A percentile compares a stretch with the other conserved stretches of the same genome.
These are phyloP conservation scores for Dendrobium catenatum DNA, from an alignment of 106 monocot species.

Conservation along the genomic window DNA sequence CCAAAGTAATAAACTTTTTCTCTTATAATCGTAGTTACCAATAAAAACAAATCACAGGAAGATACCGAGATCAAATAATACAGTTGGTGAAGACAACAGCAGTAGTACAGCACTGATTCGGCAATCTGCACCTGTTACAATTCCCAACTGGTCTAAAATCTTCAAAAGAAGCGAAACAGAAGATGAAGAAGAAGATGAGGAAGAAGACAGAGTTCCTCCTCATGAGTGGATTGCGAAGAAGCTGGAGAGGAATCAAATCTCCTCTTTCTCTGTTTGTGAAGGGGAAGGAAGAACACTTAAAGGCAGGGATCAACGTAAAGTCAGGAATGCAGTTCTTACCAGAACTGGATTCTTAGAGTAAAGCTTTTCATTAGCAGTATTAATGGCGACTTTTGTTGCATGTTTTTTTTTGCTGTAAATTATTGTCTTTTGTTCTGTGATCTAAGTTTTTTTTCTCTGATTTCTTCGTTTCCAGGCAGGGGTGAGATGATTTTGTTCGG, in stretches of 20 bases:
- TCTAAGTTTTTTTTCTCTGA: neutral
- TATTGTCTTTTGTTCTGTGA: neutral
- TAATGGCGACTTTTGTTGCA: neutral
- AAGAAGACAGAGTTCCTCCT: conserved; percentile 30
- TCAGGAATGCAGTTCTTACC: conserved; percentile 66
- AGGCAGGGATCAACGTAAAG: conserved; percentile 60
- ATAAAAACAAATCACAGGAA: conserved; percentile 4
- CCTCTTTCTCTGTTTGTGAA: conserved; percentile 68
- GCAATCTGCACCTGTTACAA: conserved; percentile 45
- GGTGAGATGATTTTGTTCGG: conserved; percentile 2
- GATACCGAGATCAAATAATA: conserved; percentile 20
- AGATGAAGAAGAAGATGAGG: conserved; percentile 26
- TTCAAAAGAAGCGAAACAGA: conserved; percentile 5
- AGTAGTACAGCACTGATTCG: neutral
- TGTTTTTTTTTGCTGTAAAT: neutral
- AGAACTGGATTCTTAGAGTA: conserved; percentile 67
- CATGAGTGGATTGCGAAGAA: conserved; percentile 66
- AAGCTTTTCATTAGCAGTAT: neutral
- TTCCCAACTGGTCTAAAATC: conserved; percentile 42
- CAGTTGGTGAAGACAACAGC: neutral
- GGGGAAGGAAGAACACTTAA: conserved; percentile 74
- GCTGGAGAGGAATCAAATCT: conserved; percentile 49
- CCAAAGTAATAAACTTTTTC: too few species aligned
- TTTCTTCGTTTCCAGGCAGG: neutral
- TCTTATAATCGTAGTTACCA: too few species aligned